Evolutionary conservation across 805 yeast genomes (phyloP), one percentile per base, ranked within the genome.

Genomic region (Lipomyces kockii): DNA sequence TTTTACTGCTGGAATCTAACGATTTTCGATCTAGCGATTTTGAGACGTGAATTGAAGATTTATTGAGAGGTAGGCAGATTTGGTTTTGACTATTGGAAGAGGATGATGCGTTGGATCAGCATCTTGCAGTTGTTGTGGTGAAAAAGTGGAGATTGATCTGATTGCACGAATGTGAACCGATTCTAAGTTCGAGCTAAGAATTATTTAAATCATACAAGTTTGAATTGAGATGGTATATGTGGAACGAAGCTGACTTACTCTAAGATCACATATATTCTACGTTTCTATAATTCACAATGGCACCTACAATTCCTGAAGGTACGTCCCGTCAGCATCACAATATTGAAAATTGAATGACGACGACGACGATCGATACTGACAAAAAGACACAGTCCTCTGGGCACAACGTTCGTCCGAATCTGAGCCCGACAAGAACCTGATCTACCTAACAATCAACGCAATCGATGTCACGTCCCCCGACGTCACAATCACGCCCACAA

Each of bases 331-430:
- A 29, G 32, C 32, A 29, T 29, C 32, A 29, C 32, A 29, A 29
- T 29, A 29, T 29, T 29, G 32, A 4, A 25, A 1, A 29, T 29
- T 29, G 6, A 5, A 20, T 27, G 53, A n/a, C 9, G 37, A 25
- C 22, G 17, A 35, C 17, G 9, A 17, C 9, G 46, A 17, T 37
- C 29, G 32, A 34, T 52, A 3, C 34, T 51, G 27, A 43, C 6
- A 46, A 8, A 51, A 34, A n/a, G n/a, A 6, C n/a, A 25, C 58
- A 82, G 94, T 91, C 53, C 83, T 87, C 77, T 94, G 99, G 99
- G 98, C 99, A 12, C 99, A 94, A 83, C 91, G 99, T 80, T 92
- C 97, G 64, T 87, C 83, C 76, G 89, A 83, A n/a, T 79, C 83
- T 3, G 96, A 88, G 51, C 84, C 85, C 11, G 82, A 85, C 37